phyloP scores from a whole-genome alignment of 805 yeast genomes.

The Saccharomycopsis fibuligera region DNA sequence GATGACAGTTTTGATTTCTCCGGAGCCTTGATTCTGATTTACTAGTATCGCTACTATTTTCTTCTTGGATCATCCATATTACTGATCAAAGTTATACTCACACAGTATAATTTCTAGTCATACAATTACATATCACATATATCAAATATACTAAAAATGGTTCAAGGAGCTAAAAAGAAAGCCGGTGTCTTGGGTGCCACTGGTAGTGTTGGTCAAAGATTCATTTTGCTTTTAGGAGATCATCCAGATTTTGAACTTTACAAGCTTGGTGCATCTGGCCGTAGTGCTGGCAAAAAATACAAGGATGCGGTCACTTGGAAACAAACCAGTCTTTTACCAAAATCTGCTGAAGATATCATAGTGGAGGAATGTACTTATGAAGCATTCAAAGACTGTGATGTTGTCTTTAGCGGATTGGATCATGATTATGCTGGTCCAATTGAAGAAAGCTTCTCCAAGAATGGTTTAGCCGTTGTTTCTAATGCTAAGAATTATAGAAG shows the following conservation, averaged over 20 bases:
- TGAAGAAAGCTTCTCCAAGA: constrained; percentile 75
- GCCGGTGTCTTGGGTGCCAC: constrained; percentile 97
- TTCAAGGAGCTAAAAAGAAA: constrained; percentile 28
- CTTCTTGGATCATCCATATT: too few relatives aligned
- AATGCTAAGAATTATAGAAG: constrained; percentile 96
- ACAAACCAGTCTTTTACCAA: constrained; percentile 81
- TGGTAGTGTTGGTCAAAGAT: constrained; percentile 96
- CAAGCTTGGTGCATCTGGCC: constrained; percentile 84
- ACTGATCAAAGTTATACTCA: too few relatives aligned
- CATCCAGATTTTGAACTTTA: constrained; percentile 87
- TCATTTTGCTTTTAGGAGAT: constrained; percentile 71
- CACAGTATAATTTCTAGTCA: too few relatives aligned
- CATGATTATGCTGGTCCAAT: constrained; percentile 90
- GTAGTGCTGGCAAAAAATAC: constrained; percentile 90
- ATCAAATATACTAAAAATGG: too few relatives aligned
- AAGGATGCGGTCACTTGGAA: constrained; percentile 89
- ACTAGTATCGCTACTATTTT: too few relatives aligned
- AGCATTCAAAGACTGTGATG: constrained; percentile 80
- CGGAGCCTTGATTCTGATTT: too few relatives aligned
- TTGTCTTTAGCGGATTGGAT: constrained; percentile 92
- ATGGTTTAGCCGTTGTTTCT: constrained; percentile 80
- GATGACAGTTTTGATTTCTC: too few relatives aligned
- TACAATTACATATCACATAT: too few relatives aligned
- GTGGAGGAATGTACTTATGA: constrained; percentile 77
- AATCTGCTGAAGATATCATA: constrained; percentile 47